phyloP scores from a whole-genome alignment of 2,329 filamentous ascomycete genomes.

The Plectosphaerella cucumerina region DNA sequence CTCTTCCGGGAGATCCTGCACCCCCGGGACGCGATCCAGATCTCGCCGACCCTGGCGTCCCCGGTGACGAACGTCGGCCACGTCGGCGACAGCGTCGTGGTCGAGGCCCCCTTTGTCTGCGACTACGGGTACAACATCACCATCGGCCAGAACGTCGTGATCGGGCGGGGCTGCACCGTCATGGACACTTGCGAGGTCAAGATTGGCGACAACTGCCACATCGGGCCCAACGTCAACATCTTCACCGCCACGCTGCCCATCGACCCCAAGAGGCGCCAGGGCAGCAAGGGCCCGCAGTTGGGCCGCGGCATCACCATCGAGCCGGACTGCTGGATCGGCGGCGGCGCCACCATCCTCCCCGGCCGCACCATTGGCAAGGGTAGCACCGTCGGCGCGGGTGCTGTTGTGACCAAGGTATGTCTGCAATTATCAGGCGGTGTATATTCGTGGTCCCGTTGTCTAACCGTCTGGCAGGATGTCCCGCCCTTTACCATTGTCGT shows the following conservation, averaged over 20 bases:
- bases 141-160: conserved; percentile 78
- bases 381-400: conserved; percentile 74
- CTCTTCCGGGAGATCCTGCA: conserved; percentile 70
- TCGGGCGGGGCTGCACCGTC: conserved; percentile 80
- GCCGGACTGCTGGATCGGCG: conserved; percentile 80
- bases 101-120: conserved; percentile 86
- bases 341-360: conserved; percentile 71
- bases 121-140: conserved; percentile 95
- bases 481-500: conserved; percentile 65
- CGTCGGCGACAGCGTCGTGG: conserved; percentile 70
- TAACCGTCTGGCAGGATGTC: conserved; percentile 45
- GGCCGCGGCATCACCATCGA: conserved; percentile 74
- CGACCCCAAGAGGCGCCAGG: conserved; percentile 69
- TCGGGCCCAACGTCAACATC: conserved; percentile 83
- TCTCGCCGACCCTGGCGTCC: conserved; percentile 51
- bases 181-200: conserved; percentile 80
- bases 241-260: conserved; percentile 70
- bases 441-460: not conserved
- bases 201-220: conserved; percentile 73
- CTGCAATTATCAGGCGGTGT: not conserved
- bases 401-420: conserved; percentile 73
- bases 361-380: conserved; percentile 79
- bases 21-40: conserved; percentile 51
- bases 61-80: conserved; percentile 52
- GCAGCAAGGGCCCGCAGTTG: conserved; percentile 66